phyloP scores from a whole-genome alignment of 805 yeast genomes.

The Schwanniomyces yamadae region DNA sequence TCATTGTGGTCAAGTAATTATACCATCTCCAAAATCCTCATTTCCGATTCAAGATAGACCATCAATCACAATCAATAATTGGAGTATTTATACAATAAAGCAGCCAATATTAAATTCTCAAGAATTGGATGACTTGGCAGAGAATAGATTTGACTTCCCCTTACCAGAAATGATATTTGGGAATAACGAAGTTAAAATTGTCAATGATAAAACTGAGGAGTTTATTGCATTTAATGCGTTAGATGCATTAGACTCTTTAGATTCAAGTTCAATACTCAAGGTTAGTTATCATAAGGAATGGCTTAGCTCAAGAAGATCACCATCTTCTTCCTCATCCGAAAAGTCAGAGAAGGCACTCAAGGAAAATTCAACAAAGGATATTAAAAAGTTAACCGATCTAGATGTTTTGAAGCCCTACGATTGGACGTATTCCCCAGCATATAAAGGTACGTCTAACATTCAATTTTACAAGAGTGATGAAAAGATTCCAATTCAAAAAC shows the following conservation, averaged over 20 bases:
- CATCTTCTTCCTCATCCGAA: constrained; percentile 18
- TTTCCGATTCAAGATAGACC: constrained; percentile 66
- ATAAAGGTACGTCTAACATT: constrained; percentile 57
- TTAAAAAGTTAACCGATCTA: constrained; percentile 44
- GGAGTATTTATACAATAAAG: constrained; percentile 74
- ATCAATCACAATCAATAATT: constrained; percentile 64
- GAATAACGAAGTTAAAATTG: constrained; percentile 61
- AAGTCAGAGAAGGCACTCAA: constrained; percentile 25
- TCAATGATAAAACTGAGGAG: constrained; percentile 32
- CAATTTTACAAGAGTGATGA: constrained; percentile 19
- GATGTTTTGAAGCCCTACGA: constrained; percentile 81
- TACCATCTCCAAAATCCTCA: constrained; percentile 72
- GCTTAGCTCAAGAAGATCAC: constrained; percentile 44
- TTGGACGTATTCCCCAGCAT: constrained; percentile 91
- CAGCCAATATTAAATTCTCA: constrained; percentile 72
- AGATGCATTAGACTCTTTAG: constrained; percentile 57
- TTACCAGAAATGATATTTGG: constrained; percentile 98
- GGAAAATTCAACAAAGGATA: constrained; percentile 23
- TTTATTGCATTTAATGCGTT: constrained; percentile 70
- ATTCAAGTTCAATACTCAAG: constrained; percentile 34
- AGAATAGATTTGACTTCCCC: constrained; percentile 63
- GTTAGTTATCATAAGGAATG: constrained; percentile 90
- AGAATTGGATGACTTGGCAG: constrained; percentile 71
- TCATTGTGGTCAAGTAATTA: constrained; percentile 69
- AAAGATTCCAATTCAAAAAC: constrained; percentile 66